Base-by-base conservation (phyloP, 2,329 filamentous ascomycete species). In the Sarocladium oryzae region DNA sequence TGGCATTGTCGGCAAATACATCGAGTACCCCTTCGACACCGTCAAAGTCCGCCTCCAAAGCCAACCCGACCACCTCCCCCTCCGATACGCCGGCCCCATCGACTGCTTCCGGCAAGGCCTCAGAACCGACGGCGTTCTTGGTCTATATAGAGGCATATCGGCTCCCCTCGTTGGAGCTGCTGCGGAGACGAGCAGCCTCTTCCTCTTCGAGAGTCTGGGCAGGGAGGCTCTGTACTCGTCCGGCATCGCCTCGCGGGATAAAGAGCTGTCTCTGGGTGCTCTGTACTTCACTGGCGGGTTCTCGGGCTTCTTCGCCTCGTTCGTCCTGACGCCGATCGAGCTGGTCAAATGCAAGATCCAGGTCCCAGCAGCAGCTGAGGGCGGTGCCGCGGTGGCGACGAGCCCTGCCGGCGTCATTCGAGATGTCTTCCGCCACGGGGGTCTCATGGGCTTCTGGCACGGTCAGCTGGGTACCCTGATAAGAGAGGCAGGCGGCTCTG, bases 311-410 rank as follows among this genome's bases (percentile, higher is more conserved):
- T 87, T 96, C 61, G 95, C 93, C 0, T 96, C 89, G 0, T 77
- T 96, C 45, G 82, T 96, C 28, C 81, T 99, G 55, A 99, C 93
- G 0, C 93, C 93, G 0, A 89, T 99, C 58, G 93, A 99, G 71
- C 81, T 99, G 50, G 88, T 99, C 65, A 99, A 99, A 71, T 99
- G 93, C 79, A 95, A 93, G 70, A 95, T 99, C 72, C 93, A 99
- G 67, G 91, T 92, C 1, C 89, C 78, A 9, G 63, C 61, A 15
- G 65, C 71, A 1, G 63, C 67, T 2, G 69, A 71, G 21, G 65
- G 64, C 21, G 62, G 61, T 2, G 66, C 66, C 2, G 73, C 71
- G 20, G 73, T 71, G 11, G 69, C 77, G 2, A 77, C 87, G 4
- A 79, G 80, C 1, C 85, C 90, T 0, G 63, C 88, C 11, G 70